These are phyloP conservation scores for Triticum monococcum DNA, from an alignment of 176 grass and related monocot species.

Conservation along the genomic window DNA sequence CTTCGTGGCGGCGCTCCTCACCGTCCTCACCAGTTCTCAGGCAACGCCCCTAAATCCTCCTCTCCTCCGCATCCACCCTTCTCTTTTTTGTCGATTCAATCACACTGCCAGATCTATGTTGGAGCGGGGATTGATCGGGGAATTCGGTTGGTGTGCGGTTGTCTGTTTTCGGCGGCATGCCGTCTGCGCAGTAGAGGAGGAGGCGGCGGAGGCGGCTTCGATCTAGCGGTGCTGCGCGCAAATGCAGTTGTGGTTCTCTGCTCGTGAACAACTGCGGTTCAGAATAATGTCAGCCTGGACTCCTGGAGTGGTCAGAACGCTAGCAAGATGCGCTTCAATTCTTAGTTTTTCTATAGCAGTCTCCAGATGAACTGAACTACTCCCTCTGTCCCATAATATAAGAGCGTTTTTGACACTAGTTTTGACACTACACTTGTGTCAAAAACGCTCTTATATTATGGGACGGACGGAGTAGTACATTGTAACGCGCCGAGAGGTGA, in stretches of 20 bases:
- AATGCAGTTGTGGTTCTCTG: not conserved
- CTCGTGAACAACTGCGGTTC: not conserved
- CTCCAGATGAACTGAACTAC: not conserved
- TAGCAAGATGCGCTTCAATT: not conserved
- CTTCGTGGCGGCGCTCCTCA: constrained; percentile 80
- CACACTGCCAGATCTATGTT: not conserved
- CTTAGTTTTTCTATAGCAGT: not conserved
- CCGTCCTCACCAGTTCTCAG: constrained; percentile 95
- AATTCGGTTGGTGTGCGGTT: not conserved
- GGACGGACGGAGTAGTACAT: not conserved
- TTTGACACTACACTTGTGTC: too few relatives aligned
- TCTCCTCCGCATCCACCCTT: not conserved
- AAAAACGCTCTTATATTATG: too few relatives aligned
- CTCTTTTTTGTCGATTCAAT: not conserved
- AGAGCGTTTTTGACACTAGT: too few relatives aligned
- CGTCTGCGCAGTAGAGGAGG: not conserved
- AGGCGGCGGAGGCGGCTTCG: not conserved
- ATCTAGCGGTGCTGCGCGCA: not conserved
- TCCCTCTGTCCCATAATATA: too few relatives aligned
- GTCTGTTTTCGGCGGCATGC: not conserved
- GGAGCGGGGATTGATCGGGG: not conserved
- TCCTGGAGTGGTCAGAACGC: not conserved
- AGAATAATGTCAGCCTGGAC: not conserved
- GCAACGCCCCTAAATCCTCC: constrained; percentile 6
- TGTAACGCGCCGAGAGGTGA: not conserved